These are phyloP conservation scores for Takashimella koratensis DNA, from an alignment of 1,284 basidiomycete genomes.

Conservation along the genomic window DNA sequence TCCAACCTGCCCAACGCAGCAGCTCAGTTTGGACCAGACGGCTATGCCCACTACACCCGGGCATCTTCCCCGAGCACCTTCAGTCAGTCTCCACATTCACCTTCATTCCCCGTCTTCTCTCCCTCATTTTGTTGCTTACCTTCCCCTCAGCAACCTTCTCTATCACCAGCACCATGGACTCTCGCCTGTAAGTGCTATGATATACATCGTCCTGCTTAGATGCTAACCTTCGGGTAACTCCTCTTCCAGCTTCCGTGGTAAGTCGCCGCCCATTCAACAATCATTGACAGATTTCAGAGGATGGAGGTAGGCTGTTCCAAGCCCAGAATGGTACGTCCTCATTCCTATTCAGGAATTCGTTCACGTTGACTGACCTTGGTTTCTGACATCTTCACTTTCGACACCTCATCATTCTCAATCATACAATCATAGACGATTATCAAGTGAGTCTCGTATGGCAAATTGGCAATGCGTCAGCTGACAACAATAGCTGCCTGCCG, in stretches of 20 bases:
- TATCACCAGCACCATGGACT: constrained; percentile 9
- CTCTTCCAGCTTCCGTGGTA: constrained; percentile 3
- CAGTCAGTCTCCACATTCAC: too few species aligned
- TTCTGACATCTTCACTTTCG: too few species aligned
- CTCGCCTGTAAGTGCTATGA: constrained; percentile 1
- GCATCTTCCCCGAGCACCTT: too few species aligned
- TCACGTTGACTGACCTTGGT: not conserved
- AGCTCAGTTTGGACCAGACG: not conserved
- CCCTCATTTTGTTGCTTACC: too few species aligned
- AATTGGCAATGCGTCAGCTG: not conserved
- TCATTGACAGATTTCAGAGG: constrained; percentile 4
- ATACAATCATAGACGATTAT: constrained; percentile 15
- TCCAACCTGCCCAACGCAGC: too few species aligned
- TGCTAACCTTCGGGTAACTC: too few species aligned
- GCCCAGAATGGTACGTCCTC: constrained; percentile 10
- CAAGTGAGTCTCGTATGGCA: not conserved
- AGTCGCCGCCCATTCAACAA: not conserved
- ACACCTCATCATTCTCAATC: too few species aligned
- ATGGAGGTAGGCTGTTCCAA: constrained; percentile 10
- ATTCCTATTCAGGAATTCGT: not conserved
- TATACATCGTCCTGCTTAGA: too few species aligned
- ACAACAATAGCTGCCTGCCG: constrained; percentile 6
- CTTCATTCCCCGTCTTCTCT: too few species aligned
- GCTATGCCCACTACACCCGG: too few species aligned
- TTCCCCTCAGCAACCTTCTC: constrained; percentile 7